A percentile compares a stretch with the other conserved stretches of the same genome.
Conservation (phyloP, 2,329 filamentous ascomycete species). For the Zymoseptoria brevis region DNA sequence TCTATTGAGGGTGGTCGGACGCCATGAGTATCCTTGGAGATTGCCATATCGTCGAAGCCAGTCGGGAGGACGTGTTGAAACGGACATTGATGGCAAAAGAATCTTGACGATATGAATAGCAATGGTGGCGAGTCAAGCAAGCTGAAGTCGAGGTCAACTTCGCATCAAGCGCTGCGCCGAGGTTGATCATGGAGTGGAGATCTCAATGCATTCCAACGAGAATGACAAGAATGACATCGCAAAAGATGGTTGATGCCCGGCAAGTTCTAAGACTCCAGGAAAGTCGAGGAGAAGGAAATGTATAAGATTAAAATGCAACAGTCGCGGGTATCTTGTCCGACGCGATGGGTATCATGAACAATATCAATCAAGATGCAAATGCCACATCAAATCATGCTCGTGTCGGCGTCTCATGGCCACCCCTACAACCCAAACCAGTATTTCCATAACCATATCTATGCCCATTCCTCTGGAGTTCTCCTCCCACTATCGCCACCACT, state of each 20-base stretch:
- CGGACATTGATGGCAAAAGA: background rate
- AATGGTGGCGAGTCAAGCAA: background rate
- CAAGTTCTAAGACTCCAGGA: background rate
- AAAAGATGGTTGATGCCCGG: background rate
- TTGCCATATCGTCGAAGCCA: conserved; percentile 37
- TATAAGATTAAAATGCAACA: background rate
- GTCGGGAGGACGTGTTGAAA: conserved; percentile 8
- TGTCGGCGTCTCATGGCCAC: background rate
- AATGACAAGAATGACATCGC: background rate
- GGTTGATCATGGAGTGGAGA: background rate
- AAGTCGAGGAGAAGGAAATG: background rate
- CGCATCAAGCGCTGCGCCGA: background rate
- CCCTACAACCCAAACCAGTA: background rate
- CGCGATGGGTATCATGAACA: conserved; percentile 9
- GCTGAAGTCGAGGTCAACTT: background rate
- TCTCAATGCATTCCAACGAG: background rate
- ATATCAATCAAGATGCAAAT: background rate
- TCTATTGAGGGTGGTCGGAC: conserved; percentile 12
- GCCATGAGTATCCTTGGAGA: conserved; percentile 33
- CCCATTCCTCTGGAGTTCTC: conserved; percentile 12
- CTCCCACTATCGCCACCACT: conserved; percentile 18
- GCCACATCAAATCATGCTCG: background rate
- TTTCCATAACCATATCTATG: conserved; percentile 1
- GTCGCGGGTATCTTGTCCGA: background rate
- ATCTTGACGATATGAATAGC: background rate